Evolutionary conservation across 768 basidiomycete genomes (phyloP).

Genomic region (Podaxis rugospora): DNA sequence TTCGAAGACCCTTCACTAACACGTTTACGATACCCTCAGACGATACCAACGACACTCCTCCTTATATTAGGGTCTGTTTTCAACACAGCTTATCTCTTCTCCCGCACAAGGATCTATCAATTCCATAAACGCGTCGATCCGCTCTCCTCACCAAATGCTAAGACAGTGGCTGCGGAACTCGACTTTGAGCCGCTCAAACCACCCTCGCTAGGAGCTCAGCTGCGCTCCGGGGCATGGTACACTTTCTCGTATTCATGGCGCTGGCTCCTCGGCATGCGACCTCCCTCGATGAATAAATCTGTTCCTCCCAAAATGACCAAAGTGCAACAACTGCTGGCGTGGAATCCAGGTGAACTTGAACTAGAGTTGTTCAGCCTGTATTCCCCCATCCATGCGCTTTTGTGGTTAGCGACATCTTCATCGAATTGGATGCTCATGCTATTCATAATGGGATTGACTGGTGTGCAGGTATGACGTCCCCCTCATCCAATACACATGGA

Average conservation of each 20-base stretch:
- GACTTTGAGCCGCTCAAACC: slow-evolving; percentile 40
- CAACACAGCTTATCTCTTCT: slow-evolving; percentile 66
- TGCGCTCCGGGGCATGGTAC: slow-evolving; percentile 44
- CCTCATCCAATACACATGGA: neutral
- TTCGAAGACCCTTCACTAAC: slow-evolving; percentile 9
- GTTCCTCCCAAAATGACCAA: slow-evolving; percentile 37
- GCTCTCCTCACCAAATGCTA: slow-evolving; percentile 65
- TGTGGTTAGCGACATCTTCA: slow-evolving; percentile 68
- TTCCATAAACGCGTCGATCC: slow-evolving; percentile 61
- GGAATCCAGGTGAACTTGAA: slow-evolving; percentile 74
- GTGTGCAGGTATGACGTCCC: slow-evolving; percentile 52
- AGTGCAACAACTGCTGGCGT: slow-evolving; percentile 76
- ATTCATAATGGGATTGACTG: slow-evolving; percentile 61
- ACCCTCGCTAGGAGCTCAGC: slow-evolving; percentile 41
- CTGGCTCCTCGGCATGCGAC: slow-evolving; percentile 61
- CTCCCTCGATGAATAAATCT: slow-evolving; percentile 30
- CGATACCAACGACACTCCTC: slow-evolving; percentile 56
- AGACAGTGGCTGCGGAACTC: slow-evolving; percentile 55
- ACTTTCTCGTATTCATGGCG: slow-evolving; percentile 54
- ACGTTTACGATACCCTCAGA: slow-evolving; percentile 34
- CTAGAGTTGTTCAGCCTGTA: slow-evolving; percentile 68
- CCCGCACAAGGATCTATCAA: slow-evolving; percentile 64
- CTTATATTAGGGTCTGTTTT: slow-evolving; percentile 49
- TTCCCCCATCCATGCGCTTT: slow-evolving; percentile 69
- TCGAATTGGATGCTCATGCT: slow-evolving; percentile 76